Evolutionary conservation across 768 basidiomycete species (phyloP), one percentile per base, ranked within the genome.

Genomic region (Crepidotus variabilis): DNA sequence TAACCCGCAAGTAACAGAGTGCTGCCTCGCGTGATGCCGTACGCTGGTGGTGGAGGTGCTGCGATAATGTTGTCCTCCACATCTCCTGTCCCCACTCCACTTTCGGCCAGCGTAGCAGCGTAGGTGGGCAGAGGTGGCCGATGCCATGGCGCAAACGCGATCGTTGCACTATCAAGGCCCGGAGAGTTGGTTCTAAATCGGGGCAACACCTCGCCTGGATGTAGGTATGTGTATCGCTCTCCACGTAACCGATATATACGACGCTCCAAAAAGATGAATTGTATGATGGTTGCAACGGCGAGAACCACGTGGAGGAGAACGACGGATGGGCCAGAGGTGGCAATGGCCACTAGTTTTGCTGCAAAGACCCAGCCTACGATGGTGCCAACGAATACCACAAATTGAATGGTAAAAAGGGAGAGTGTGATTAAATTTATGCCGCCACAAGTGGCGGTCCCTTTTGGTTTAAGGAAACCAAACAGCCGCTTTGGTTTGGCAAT

Each of bases 41-140:
- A 90, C n/a, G 86, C 85, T 9, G 88, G 88, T 6, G 88, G 88
- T 1, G 88, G 87, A 3, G 83, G 77, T 18, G 75, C 78, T 2
- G 86, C 87, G 56, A 88, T 90, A 35, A 79, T 66, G 63, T 82
- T 74, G 66, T 88, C 87, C 61, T 90, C 88, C 23, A 87, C 87
- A 67, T 90, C 88, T 43, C 87, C 88, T 3, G 88, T 89, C 34
- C 85, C 86, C 13, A 74, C 77, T 13, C 87, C 87, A 65, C 81
- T 83, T 59, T 86, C 79, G 7, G 82, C 79, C n/a, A 91, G 72
- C 1, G 83, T 81, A 18, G 86, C 84, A 3, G 85, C 86, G 63
- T 89, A 89, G 11, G 85, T 86, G 0, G 87, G 87, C 45, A 89
- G 71, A 11, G 86, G 79, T 1, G 85, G 86, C 21, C 87, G 75